These are phyloP conservation scores for Eucalyptus viminalis DNA, from an alignment of 345 rosid genomes.

Conservation along the genomic window DNA sequence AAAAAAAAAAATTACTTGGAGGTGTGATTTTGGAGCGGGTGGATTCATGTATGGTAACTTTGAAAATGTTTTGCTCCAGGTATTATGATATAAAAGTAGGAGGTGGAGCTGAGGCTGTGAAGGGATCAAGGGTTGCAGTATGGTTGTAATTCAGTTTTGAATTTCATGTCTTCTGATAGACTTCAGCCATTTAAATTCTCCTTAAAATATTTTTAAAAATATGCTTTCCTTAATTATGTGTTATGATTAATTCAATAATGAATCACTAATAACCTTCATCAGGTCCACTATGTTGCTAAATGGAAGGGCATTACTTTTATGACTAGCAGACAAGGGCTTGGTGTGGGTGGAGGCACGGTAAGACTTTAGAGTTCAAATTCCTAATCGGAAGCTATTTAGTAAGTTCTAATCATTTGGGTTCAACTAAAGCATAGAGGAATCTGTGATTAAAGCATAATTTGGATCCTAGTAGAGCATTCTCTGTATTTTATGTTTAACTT, in stretches of 20 bases:
- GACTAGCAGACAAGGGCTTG: conserved; percentile 96
- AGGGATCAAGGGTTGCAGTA: conserved; percentile 99
- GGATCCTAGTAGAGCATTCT: not conserved
- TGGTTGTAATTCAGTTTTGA: conserved; percentile 56
- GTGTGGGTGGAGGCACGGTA: conserved; percentile 98
- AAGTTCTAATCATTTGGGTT: not conserved
- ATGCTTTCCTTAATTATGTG: not conserved
- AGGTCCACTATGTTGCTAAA: conserved; percentile 97
- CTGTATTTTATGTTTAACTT: not conserved
- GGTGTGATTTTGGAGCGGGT: not conserved
- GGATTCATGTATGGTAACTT: not conserved
- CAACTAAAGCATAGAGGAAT: not conserved
- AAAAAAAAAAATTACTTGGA: not conserved
- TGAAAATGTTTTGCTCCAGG: conserved; percentile 26
- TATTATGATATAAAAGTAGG: conserved; percentile 93
- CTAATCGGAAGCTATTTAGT: not conserved
- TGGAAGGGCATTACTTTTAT: conserved; percentile 94
- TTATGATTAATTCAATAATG: not conserved
- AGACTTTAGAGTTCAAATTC: not conserved
- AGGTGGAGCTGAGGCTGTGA: conserved; percentile 57
- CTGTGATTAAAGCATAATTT: not conserved
- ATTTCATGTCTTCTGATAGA: not conserved
- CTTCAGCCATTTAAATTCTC: not conserved
- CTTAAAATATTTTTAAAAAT: not conserved
- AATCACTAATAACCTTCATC: not conserved